Conservation (phyloP, 2,329 filamentous ascomycete genomes). For the Cladophialophora yegresii region DNA sequence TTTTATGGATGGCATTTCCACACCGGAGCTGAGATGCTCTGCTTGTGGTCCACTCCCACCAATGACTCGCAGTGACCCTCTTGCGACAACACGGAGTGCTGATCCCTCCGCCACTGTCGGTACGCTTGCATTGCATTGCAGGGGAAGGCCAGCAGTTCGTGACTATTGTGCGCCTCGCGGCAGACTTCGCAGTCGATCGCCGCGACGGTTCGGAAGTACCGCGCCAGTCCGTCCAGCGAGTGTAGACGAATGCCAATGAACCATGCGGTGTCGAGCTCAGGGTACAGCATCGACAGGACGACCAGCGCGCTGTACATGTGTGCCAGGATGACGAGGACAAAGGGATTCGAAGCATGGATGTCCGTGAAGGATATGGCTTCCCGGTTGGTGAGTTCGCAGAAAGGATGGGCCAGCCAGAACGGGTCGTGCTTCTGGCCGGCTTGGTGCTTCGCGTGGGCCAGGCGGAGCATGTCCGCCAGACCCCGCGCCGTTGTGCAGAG, state of each 20-base stretch:
- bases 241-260: conserved; percentile 7
- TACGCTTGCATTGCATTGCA: conserved; percentile 9
- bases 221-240: conserved; percentile 9
- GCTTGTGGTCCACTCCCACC: neutral
- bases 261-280: conserved; percentile 12
- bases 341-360: conserved; percentile 9
- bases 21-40: neutral
- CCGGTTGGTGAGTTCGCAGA: conserved; percentile 10
- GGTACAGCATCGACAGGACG: conserved; percentile 15
- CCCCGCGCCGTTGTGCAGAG: conserved; percentile 7
- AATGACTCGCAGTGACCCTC: neutral
- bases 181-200: conserved; percentile 10
- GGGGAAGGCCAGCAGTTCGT: conserved; percentile 14
- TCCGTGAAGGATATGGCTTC: conserved; percentile 8
- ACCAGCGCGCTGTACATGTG: conserved; percentile 15
- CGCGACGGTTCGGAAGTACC: conserved; percentile 3
- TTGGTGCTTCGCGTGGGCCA: conserved; percentile 8
- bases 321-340: conserved; percentile 12
- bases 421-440: conserved; percentile 9
- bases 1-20: neutral
- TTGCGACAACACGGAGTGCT: neutral
- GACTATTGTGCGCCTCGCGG: neutral
- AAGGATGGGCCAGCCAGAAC: conserved; percentile 18
- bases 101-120: conserved; percentile 6
- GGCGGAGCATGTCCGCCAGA: conserved; percentile 12